A percentile compares a stretch with the other conserved stretches of the same genome.
These are phyloP conservation scores for Dillenia turbinata DNA, from an alignment of 164 flowering plant genomes.

Conservation along the genomic window DNA sequence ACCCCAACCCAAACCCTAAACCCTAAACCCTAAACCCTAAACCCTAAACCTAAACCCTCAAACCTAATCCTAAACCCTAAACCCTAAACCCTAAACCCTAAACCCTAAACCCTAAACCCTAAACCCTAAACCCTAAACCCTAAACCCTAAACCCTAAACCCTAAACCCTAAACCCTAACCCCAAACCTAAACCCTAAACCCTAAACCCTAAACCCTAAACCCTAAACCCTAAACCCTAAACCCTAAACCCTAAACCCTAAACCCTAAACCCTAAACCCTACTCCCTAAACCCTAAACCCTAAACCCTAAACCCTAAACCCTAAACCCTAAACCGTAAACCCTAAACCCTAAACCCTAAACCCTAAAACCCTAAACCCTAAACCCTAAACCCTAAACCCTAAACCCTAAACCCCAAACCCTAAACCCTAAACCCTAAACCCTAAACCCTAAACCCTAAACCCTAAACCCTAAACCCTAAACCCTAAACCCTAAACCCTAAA, in stretches of 20 bases:
- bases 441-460: neutral
- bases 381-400: neutral
- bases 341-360: neutral
- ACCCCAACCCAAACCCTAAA: neutral
- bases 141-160: neutral
- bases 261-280: constrained; percentile 1
- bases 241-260: constrained; percentile 2
- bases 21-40: neutral
- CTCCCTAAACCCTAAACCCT: neutral
- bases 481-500: constrained; percentile 2
- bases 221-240: constrained; percentile 2
- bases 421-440: neutral
- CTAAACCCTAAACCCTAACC: neutral
- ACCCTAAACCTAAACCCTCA: neutral
- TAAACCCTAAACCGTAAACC: neutral
- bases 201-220: neutral
- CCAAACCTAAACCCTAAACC: neutral
- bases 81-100: neutral
- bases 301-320: neutral
- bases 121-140: neutral
- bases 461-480: constrained; percentile 2
- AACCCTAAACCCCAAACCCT: neutral
- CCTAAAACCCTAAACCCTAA: neutral
- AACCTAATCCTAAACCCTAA: neutral
- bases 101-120: neutral